phyloP scores from a whole-genome alignment of 805 yeast species.

The Kazachstania africana region DNA sequence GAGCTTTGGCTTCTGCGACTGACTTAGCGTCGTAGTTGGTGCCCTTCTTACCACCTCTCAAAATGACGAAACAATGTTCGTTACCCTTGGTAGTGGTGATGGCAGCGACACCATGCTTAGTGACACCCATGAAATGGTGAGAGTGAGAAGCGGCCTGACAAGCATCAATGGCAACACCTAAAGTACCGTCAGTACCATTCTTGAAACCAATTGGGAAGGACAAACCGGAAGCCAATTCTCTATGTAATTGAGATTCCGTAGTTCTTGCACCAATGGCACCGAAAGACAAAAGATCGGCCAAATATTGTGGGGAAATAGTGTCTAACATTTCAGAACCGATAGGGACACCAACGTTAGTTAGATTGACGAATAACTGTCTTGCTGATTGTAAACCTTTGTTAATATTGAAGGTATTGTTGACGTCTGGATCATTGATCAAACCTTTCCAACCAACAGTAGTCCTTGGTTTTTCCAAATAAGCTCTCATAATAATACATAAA shows the following conservation, averaged over 20 bases:
- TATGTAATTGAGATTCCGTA: slow-evolving; percentile 94
- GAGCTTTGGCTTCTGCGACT: slow-evolving; percentile 63
- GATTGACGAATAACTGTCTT: slow-evolving; percentile 69
- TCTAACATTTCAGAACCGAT: slow-evolving; percentile 97
- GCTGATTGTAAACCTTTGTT: slow-evolving; percentile 87
- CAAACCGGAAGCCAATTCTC: slow-evolving; percentile 94
- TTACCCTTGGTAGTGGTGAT: slow-evolving; percentile 94
- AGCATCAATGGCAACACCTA: slow-evolving; percentile 90
- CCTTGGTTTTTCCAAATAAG: slow-evolving; percentile 95
- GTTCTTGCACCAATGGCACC: slow-evolving; percentile 99
- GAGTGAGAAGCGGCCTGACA: slow-evolving; percentile 82
- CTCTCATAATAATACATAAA: slow-evolving; percentile 85
- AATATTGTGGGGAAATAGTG: slow-evolving; percentile 92
- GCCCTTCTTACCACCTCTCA: slow-evolving; percentile 92
- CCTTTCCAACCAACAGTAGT: slow-evolving; percentile 99
- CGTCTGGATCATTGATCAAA: slow-evolving; percentile 90
- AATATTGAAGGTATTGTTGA: slow-evolving; percentile 84
- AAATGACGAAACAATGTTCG: slow-evolving; percentile 82
- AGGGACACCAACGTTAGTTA: slow-evolving; percentile 72
- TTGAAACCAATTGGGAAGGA: slow-evolving; percentile 99
- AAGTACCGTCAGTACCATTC: slow-evolving; percentile 94
- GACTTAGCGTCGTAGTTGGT: slow-evolving; percentile 81
- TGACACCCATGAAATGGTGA: slow-evolving; percentile 94
- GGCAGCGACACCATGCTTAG: slow-evolving; percentile 94
- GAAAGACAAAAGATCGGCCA: slow-evolving; percentile 78